A percentile compares a stretch with the other conserved stretches of the same genome.
phyloP scores from a whole-genome alignment of 106 monocot genomes.

The Dioscorea zingiberensis region DNA sequence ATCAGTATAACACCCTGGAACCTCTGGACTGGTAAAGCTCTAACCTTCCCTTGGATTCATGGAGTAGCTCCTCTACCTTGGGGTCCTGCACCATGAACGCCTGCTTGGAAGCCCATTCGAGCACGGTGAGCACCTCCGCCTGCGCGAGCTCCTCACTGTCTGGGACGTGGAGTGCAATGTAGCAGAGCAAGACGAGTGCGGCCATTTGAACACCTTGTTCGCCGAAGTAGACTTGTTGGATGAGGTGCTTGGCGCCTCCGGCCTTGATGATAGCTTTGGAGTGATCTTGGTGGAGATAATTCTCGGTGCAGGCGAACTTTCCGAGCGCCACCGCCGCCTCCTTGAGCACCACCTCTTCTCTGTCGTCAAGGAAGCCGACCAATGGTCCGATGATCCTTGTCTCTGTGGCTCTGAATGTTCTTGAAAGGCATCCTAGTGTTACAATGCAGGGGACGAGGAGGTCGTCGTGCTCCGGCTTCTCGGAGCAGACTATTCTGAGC shows the following conservation, averaged over 20 bases:
- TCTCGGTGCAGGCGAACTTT: constrained; percentile 84
- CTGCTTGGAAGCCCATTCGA: constrained; percentile 82
- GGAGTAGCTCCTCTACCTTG: constrained; percentile 35
- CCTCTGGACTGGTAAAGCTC: constrained; percentile 90
- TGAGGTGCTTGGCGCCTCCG: constrained; percentile 68
- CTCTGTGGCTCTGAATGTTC: constrained; percentile 89
- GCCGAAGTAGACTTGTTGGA: constrained; percentile 79
- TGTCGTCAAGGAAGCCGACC: constrained; percentile 72
- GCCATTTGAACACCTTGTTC: constrained; percentile 59
- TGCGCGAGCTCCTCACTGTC: constrained; percentile 76
- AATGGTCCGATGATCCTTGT: constrained; percentile 75
- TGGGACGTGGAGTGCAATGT: constrained; percentile 67
- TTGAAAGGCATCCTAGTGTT: constrained; percentile 70
- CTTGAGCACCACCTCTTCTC: constrained; percentile 41
- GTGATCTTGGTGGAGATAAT: constrained; percentile 72
- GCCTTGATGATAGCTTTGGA: constrained; percentile 69
- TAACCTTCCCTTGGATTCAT: constrained; percentile 64
- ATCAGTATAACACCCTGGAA: constrained; percentile 53
- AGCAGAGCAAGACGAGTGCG: constrained; percentile 57
- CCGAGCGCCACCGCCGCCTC: constrained; percentile 61
- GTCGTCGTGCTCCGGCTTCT: constrained; percentile 57
- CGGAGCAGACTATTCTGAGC: constrained; percentile 34
- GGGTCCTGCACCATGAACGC: constrained; percentile 41
- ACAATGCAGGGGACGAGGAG: constrained; percentile 71
- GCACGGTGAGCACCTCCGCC: constrained; percentile 55